Evolutionary conservation across 306 rosid genomes (phyloP).

Genomic region (Trifolium subterraneum): DNA sequence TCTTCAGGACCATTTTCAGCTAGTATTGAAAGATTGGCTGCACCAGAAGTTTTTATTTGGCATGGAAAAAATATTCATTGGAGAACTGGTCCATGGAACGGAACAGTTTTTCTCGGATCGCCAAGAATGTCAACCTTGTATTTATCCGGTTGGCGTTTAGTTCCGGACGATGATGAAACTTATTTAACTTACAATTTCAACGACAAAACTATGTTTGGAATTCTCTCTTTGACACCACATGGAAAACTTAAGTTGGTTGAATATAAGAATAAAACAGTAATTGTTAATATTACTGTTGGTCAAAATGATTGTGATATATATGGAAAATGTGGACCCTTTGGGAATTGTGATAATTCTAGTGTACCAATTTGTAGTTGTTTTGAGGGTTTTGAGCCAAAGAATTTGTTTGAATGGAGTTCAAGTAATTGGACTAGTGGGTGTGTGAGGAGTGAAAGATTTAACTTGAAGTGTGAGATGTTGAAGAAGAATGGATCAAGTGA

Average conservation of each 20-base stretch:
- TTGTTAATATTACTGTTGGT: too few species aligned
- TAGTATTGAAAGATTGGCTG: conserved; percentile 20
- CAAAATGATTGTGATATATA: conserved; percentile 32
- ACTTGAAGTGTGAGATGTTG: conserved; percentile 9
- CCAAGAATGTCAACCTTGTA: conserved; percentile 46
- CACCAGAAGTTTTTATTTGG: conserved; percentile 45
- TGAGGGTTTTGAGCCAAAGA: conserved; percentile 46
- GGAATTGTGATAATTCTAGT: too few species aligned
- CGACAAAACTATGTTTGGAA: not conserved
- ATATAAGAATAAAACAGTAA: too few species aligned
- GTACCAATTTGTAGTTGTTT: conserved; percentile 33
- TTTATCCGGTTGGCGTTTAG: conserved; percentile 36
- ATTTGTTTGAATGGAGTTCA: conserved; percentile 12
- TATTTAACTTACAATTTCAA: not conserved
- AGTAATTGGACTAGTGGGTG: conserved; percentile 41
- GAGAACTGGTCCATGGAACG: conserved; percentile 60
- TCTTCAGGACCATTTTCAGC: conserved; percentile 34
- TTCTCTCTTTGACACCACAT: not conserved
- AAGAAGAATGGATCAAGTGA: conserved; percentile 18
- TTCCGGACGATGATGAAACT: conserved; percentile 1
- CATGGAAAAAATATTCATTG: conserved; percentile 29
- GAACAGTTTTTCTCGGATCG: conserved; percentile 45
- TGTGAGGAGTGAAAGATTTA: not conserved
- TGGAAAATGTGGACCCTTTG: too few species aligned
- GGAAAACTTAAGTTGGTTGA: conserved; percentile 9